Base-by-base conservation (phyloP, 148 eudicot genomes). In the Vaccinium vitisidaea region DNA sequence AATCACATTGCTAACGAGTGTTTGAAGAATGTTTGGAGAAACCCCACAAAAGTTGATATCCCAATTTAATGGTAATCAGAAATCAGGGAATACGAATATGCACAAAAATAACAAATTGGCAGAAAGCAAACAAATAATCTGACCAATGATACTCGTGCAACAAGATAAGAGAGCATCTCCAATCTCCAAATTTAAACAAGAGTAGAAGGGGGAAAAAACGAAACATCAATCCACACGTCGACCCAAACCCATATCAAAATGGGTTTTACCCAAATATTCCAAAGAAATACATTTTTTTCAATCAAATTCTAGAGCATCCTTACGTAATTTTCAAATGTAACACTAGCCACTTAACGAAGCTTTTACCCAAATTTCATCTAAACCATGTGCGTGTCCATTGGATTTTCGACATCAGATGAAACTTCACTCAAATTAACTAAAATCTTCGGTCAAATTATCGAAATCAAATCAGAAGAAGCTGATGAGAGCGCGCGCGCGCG, bases 61-160 rank as follows among this genome's bases (percentile, higher is more conserved):
- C 56, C 25, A 67, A 69, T 54, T 55, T 27, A 52, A 23, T 52
- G 30, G 23, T 70, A 82, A 84, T 54, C 71, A 83, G 50, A 50
- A 48, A 69, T 30, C 74, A 53, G 19, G 6, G 77, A 85, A 74
- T 39, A 53, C 2, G n/a, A 61, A 82, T 13, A 50, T 48, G 43
- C 78, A 70, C 77, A 71, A 82, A 27, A 3, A 27, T 53, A 49
- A 10, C 27, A 82, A 55, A 30, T 54, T 30, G 69, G 21, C 25
- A 32, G 25, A 53, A 55, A 39, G 4, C 12, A 55, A 79, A 79
- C 25, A 56, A 56, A 79, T 8, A 32, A 54, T 46, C 81, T 78
- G 63, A 53, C 46, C 63, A 77, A 78, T 77, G 36, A 25, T 2
- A 30, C 36, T 21, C 30, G n/a, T 39, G 27, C 16, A 69, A 13